Conservation (phyloP, 2,329 filamentous ascomycete species). For the Diaporthe nobilis region DNA sequence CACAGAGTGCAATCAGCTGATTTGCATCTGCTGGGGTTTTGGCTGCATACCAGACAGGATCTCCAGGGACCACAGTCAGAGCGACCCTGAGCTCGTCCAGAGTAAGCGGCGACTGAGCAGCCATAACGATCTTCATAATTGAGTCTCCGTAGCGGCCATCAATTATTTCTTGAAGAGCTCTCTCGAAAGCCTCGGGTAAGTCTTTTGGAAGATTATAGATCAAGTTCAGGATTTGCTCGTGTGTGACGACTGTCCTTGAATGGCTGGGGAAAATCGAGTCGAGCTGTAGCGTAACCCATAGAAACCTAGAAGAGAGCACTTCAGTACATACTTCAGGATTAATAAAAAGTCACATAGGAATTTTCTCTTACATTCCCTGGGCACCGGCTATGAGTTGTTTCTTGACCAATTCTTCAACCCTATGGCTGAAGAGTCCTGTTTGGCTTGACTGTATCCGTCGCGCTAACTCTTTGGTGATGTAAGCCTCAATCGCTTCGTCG, state of each 20-base stretch:
- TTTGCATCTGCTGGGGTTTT: background rate
- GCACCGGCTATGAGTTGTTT: background rate
- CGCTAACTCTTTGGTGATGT: background rate
- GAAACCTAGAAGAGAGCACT: too few relatives aligned
- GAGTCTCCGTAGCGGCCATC: background rate
- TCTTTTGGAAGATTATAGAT: slow-evolving; percentile 4
- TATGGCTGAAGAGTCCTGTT: background rate
- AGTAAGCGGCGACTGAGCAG: slow-evolving; percentile 11
- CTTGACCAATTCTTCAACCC: background rate
- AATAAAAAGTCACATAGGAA: too few relatives aligned
- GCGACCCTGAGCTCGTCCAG: slow-evolving; percentile 17
- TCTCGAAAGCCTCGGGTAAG: slow-evolving; percentile 28
- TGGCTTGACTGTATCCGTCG: background rate
- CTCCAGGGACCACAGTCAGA: slow-evolving; percentile 8
- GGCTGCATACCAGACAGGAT: background rate
- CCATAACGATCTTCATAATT: slow-evolving; percentile 26
- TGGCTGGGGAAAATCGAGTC: slow-evolving; percentile 1
- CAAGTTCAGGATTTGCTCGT: background rate
- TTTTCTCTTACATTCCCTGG: slow-evolving; percentile 19
- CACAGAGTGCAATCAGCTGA: slow-evolving; percentile 12
- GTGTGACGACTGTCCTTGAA: background rate
- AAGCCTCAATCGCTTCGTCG: background rate
- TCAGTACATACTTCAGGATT: too few relatives aligned
- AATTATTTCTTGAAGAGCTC: slow-evolving; percentile 7
- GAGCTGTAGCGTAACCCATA: background rate